Base-by-base conservation (phyloP, 805 yeast species). In the Ascoidea asiatica region DNA sequence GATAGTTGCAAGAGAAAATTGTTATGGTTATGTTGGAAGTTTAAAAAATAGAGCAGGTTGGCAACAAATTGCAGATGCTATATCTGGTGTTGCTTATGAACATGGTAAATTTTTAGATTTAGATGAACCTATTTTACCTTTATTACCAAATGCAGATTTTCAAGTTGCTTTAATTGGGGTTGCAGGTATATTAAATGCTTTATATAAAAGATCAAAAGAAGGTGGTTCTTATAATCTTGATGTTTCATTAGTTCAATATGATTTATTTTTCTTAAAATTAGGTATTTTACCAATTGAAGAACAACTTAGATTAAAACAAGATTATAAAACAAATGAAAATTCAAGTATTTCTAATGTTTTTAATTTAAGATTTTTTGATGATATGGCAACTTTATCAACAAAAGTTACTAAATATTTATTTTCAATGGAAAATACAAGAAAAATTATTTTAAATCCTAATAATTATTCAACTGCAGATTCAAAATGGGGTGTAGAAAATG, bases 11-110 rank as follows among this genome's bases (percentile, higher is more conserved):
- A 51, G 61, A 17, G 65, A 61, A 46, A 58, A 61, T 50, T 57
- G 62, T 47, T 57, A 53, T 43, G 65, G 65, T 4, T 60, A 55
- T 42, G 47, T 48, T 35, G 65, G 65, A 18, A 59, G 54, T 22
- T 61, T 61, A 56, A 17, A 53, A 7, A 52, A 49, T n/a, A 46
- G 65, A 17, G 50, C 65, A 8, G 66, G 65, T 7, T 61, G 65
- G 66, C 66, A 61, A 48, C 65, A 61, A 46, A 61, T 61, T 44
- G 59, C 64, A 19, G 66, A 61, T 46, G 58, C 62, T 50, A 59
- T 52, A 20, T 50, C 60, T 23, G 66, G 65, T 2, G 59, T 61
- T 23, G 63, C 64, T 2, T 61, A 59, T 58, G 45, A 48, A 5
- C 65, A 61, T 40, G 65, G 66, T 15, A 33, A 44, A 29, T 48